Base-by-base conservation (phyloP, 1,284 basidiomycete genomes). In the Pyrrhoderma lamaoense region DNA sequence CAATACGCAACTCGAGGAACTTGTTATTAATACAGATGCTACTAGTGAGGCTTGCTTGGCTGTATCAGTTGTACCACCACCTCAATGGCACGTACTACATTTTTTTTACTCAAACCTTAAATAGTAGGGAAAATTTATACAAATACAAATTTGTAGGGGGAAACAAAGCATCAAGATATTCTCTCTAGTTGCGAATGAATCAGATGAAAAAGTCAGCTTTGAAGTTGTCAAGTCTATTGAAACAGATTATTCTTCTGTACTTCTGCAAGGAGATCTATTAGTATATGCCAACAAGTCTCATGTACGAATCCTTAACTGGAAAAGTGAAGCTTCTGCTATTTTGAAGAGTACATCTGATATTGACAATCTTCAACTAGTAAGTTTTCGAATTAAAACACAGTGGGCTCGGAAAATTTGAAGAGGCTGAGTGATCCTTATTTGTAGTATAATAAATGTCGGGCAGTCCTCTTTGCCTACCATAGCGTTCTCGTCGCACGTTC, bases 401-500 rank as follows among this genome's bases (percentile, higher is more conserved):
- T n/a, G n/a, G n/a, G n/a, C n/a, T n/a, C n/a, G n/a, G n/a, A n/a
- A n/a, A n/a, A n/a, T n/a, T n/a, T n/a, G n/a, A n/a, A n/a, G n/a
- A n/a, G n/a, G n/a, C n/a, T n/a, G n/a, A n/a, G n/a, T n/a, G n/a
- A n/a, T n/a, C n/a, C n/a, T n/a, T n/a, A n/a, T n/a, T n/a, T n/a
- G 16, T 45, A 69, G 67, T 62, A 63, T 48, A 76, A 81, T 57
- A 67, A 69, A 19, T 77, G 75, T 47, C 62, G 77, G 21, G 74
- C 79, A 56, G 70, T 82, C 8, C 59, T 75, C 2, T 76, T 80
- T 54, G 65, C 70, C 0, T 60, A 70, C 49, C 58, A 70, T 11
- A 71, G 69, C 56, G 61, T 82, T 34, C 66, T 83, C 3, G 76
- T 83, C 50, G 75, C 75, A 22, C 70, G 79, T 35, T 77, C 78